Percentiles rank a stretch among this genome's conserved stretches.
Conservation (phyloP, 1,284 basidiomycete species). For the Takashimella tepidaria region DNA sequence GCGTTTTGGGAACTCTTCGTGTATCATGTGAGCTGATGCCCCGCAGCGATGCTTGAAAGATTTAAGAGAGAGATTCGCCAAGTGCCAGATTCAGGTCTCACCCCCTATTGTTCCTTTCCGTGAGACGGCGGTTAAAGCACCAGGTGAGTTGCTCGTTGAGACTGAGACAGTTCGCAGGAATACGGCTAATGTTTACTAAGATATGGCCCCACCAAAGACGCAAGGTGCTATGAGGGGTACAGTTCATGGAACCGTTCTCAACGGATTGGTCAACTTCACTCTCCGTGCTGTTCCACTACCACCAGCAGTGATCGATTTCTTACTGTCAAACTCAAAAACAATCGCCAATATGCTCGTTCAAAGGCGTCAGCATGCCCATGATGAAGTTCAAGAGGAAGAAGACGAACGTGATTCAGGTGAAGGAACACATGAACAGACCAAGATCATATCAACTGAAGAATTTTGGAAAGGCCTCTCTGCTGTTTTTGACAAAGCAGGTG, state of each 20-base stretch:
- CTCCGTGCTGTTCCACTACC: constrained; percentile 81
- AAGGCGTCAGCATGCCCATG: constrained; percentile 27
- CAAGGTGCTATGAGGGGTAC: constrained; percentile 70
- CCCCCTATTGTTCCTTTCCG: constrained; percentile 97
- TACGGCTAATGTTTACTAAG: constrained; percentile 39
- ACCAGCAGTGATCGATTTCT: constrained; percentile 60
- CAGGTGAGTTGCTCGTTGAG: constrained; percentile 58
- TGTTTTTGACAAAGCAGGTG: constrained; percentile 63
- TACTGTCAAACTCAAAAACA: constrained; percentile 60
- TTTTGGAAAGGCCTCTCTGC: constrained; percentile 74
- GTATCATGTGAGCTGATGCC: too few relatives aligned
- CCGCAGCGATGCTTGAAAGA: constrained; percentile 92
- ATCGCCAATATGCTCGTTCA: constrained; percentile 39
- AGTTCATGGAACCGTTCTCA: constrained; percentile 62
- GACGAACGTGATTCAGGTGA: constrained; percentile 36
- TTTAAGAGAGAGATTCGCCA: constrained; percentile 88
- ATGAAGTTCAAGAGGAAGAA: constrained; percentile 23
- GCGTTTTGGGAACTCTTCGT: too few relatives aligned
- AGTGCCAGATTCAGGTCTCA: constrained; percentile 85
- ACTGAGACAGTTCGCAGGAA: constrained; percentile 7
- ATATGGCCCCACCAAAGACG: constrained; percentile 84
- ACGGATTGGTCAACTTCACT: constrained; percentile 73
- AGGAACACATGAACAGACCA: not conserved
- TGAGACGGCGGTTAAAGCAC: constrained; percentile 80
- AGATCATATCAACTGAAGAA: constrained; percentile 61